Base-by-base conservation (phyloP, 1,284 basidiomycete genomes). In the Microbotryum lychnidis-dioicae region DNA sequence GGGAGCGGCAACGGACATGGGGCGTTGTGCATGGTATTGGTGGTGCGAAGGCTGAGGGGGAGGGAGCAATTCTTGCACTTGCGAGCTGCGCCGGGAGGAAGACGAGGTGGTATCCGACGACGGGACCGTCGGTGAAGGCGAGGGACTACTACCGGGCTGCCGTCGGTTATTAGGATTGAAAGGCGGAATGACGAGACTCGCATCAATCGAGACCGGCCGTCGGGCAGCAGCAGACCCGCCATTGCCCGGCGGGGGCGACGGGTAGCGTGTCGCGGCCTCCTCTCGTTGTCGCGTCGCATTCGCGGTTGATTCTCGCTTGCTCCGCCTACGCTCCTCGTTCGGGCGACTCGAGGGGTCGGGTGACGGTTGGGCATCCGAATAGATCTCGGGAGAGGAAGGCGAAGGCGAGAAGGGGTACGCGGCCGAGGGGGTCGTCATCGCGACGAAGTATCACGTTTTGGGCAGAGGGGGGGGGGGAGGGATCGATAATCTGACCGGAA, bases 101-200 rank as follows among this genome's bases (percentile, higher is more conserved):
- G 58, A 21, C 25, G 33, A 42, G 37, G 14, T 42, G 12, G 5
- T 42, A 42, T 42, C 37, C 37, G 47, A 16, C 31, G 49, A 46
- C 37, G 56, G 18, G 45, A 23, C 29, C 50, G 21, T 29, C 46
- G 31, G 50, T 45, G 37, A 45, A 20, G 33, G 56, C 16, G 8
- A 57, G 14, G 21, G 53, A 7, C 37, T 8, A 54, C 21, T 16
- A 25, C 51, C 46, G 18, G 50, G 21, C 44, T 53, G 29, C 6
- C 62, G 57, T 7, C 67, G 67, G 31, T 63, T 63, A 61, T 65
- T 63, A 25, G 68, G 68, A 59, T 69, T 69, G 63, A 63, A 69
- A 16, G 68, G 68, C 18, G 68, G 68, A 52, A 69, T 69, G 20
- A 60, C 54, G 27, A 69, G 61, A 21, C 56, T 57, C 44, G 67